Base-by-base conservation (phyloP, 306 rosid genomes). In the Malus orientalis region DNA sequence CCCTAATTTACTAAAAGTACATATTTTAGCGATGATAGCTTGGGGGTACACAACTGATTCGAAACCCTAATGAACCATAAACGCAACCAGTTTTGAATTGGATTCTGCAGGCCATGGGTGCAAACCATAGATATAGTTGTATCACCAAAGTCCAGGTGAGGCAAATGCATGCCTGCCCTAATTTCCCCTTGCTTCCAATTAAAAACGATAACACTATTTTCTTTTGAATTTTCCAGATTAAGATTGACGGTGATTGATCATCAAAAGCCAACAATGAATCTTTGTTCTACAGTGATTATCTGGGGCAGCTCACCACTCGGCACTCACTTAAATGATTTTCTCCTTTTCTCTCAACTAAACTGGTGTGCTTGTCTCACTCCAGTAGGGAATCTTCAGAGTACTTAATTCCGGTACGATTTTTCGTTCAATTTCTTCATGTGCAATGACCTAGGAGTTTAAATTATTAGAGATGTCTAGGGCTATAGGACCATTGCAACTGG, bases 241-340 rank as follows among this genome's bases (percentile, higher is more conserved):
- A 63, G 55, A 51, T 51, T 51, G 55, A 51, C 55, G 20, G 55
- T 49, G 82, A 81, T 49, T 57, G 82, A 81, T 5, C 81, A 49
- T 27, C 54, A 73, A 54, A 59, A 40, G 59, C 74, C 45, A 58
- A 73, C 57, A 57, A 45, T 47, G 30, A 11, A 29, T 57, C 13
- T 8, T 51, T 51, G 66, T 10, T 71, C 27, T 29, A 47, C 7
- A 65, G 36, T 49, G 78, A 22, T 76, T 76, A 12, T 71, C 64
- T 30, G 29, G 29, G 69, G 29, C 81, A 53, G 25, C 73, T 59
- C 5, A 23, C 53, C 55, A 51, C 20, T 51, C 20, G 3, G 55
- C 55, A 51, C 20, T 15, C 30, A 11, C 61, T 70, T 45, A 6
- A 42, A 59, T 45, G 67, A 63, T 70, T 51, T 51, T 47, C 53